Conservation (phyloP, 768 basidiomycete genomes). For the Obba rivulosa region DNA sequence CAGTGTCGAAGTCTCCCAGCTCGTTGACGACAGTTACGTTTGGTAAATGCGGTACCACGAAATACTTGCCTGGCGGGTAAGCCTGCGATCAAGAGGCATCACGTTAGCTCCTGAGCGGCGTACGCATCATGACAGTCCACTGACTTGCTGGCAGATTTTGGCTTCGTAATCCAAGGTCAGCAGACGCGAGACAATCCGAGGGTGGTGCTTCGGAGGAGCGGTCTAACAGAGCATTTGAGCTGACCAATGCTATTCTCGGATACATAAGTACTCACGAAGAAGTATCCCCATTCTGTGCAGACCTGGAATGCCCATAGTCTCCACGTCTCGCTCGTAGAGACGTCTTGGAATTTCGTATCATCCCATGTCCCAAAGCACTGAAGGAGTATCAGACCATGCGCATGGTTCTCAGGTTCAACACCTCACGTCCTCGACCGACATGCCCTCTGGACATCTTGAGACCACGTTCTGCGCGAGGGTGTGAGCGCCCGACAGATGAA, state of each 20-base stretch:
- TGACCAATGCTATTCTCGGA: background rate
- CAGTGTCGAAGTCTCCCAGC: constrained; percentile 81
- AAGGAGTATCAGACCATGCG: background rate
- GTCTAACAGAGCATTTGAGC: constrained; percentile 38
- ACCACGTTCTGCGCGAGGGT: constrained; percentile 43
- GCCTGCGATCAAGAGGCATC: constrained; percentile 37
- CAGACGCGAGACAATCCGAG: constrained; percentile 76
- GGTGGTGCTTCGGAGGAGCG: constrained; percentile 57
- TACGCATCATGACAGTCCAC: constrained; percentile 13
- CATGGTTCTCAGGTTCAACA: too few relatives aligned
- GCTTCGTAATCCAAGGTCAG: constrained; percentile 67
- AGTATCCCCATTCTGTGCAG: constrained; percentile 96
- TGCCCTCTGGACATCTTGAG: constrained; percentile 47
- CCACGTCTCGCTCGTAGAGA: constrained; percentile 70
- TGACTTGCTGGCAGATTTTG: constrained; percentile 62
- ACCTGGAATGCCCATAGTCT: constrained; percentile 88
- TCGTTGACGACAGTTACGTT: constrained; percentile 80
- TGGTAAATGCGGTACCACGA: constrained; percentile 65
- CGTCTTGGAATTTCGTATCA: constrained; percentile 56
- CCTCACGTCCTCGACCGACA: constrained; percentile 46
- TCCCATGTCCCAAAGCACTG: constrained; percentile 88
- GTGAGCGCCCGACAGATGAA: background rate
- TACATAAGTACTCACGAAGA: constrained; percentile 45
- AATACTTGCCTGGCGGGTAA: constrained; percentile 71
- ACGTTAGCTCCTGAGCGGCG: background rate